These are phyloP conservation scores for Sphaerobolus stellatus DNA, from an alignment of 1,284 basidiomycete species.

Conservation along the genomic window DNA sequence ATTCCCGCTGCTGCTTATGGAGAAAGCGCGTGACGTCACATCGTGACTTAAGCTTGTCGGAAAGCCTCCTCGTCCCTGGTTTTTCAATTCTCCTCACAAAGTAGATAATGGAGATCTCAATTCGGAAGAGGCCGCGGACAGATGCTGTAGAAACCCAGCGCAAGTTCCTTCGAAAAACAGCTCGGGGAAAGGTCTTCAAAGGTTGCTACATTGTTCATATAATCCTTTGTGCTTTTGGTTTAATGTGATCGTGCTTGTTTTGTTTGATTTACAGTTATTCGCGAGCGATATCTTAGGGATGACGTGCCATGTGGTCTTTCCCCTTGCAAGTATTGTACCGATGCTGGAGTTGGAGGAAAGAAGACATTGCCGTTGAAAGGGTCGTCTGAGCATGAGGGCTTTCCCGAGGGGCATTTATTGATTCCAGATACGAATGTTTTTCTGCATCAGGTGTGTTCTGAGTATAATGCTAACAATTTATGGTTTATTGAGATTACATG, in stretches of 20 bases:
- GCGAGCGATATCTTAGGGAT: slow-evolving; percentile 92
- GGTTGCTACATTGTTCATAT: slow-evolving; percentile 46
- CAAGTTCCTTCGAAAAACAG: slow-evolving; percentile 95
- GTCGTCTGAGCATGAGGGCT: slow-evolving; percentile 51
- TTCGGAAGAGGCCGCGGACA: slow-evolving; percentile 69
- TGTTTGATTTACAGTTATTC: slow-evolving; percentile 59
- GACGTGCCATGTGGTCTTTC: slow-evolving; percentile 91
- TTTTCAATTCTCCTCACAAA: not conserved
- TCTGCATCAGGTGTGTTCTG: slow-evolving; percentile 83
- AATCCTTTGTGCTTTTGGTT: not conserved
- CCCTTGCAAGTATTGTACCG: slow-evolving; percentile 62
- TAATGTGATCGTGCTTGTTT: no score
- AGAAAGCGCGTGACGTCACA: not conserved
- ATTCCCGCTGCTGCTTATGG: no score
- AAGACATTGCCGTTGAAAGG: slow-evolving; percentile 50
- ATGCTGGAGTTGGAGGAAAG: slow-evolving; percentile 35
- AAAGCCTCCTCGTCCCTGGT: not conserved
- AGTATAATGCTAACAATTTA: slow-evolving; percentile 22
- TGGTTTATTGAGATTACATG: not conserved
- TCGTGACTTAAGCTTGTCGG: not conserved
- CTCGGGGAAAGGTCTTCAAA: slow-evolving; percentile 90
- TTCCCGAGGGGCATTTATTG: slow-evolving; percentile 74
- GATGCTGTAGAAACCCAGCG: slow-evolving; percentile 79
- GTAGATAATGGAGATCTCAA: slow-evolving; percentile 73
- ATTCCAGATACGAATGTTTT: slow-evolving; percentile 97